Base-by-base conservation (phyloP, 1,284 basidiomycete species). In the Anthracocystis panici-leucophaei region DNA sequence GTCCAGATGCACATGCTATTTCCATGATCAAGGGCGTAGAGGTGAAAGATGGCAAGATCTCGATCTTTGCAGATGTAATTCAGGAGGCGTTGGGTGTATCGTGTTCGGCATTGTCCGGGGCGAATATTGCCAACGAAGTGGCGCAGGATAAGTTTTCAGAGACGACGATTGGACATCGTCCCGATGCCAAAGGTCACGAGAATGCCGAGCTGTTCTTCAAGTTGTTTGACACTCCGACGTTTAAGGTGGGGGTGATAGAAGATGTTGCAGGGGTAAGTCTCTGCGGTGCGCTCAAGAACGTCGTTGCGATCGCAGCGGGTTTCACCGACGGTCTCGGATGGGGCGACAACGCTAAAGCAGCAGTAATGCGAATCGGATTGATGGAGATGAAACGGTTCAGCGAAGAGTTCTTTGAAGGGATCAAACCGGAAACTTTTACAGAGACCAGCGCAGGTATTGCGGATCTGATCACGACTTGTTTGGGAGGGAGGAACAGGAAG, bases 111-210 rank as follows among this genome's bases (percentile, higher is more conserved):
- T 80, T 90, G 4, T 87, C 87, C 40, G 89, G 89, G 6, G 89
- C 89, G 35, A 90, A 90, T 84, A 89, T 90, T 57, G 89, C 89
- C 38, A 87, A 89, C 64, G 89, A 90, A 78, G 88, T 88, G 21
- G 88, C 88, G 1, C 84, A 80, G 55, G 88, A 87, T 65, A 83
- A 85, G 67, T 88, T 88, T 73, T 86, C 86, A 23, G 89, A 89
- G 82, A 89, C 89, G 9, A 89, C 89, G 2, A 87, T 90, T 69
- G 89, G 88, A 1, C 89, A 89, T 78, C 82, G 88, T 35, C 85
- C 85, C 5, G 77, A 77, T 49, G 73, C 73, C 10, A 64, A 72
- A 20, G 74, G 74, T 0, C 52, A 64, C 20, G 71, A 72, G 14
- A 64, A 72, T 12, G 82, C 81, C 9, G 75, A 81, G 45, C 55